Conservation (phyloP, 768 basidiomycete species). For the Baorangia bicolor region DNA sequence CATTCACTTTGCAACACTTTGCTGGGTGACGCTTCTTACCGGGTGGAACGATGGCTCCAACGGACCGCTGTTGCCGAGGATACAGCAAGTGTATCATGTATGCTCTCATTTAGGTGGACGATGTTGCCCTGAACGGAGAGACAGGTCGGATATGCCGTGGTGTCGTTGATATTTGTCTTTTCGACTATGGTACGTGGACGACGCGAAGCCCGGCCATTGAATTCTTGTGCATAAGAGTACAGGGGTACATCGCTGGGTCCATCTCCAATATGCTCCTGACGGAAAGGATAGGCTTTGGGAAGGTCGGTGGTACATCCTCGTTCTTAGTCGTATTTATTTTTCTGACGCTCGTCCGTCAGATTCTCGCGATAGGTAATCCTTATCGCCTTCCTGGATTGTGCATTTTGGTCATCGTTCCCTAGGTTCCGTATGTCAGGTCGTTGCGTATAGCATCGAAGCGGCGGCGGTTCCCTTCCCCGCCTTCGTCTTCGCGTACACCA, state of each 20-base stretch:
- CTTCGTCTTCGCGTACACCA: conserved; percentile 1
- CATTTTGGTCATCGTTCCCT: conserved; percentile 19
- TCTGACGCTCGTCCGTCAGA: conserved; percentile 21
- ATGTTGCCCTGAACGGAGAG: background rate
- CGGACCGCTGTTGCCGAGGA: conserved; percentile 8
- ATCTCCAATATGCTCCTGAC: conserved; percentile 43
- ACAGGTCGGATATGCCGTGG: conserved; percentile 47
- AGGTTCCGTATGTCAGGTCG: conserved; percentile 1
- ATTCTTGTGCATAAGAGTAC: background rate
- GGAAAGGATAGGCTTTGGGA: conserved; percentile 42
- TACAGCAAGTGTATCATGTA: conserved; percentile 10
- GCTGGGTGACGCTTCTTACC: background rate
- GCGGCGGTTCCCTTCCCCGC: background rate
- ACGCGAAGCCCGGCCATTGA: conserved; percentile 14
- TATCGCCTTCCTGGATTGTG: conserved; percentile 30
- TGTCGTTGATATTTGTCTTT: conserved; percentile 58
- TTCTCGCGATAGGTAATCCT: conserved; percentile 38
- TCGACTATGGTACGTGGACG: conserved; percentile 37
- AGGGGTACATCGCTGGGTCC: conserved; percentile 45
- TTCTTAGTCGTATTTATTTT: background rate
- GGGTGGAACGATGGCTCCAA: conserved; percentile 16
- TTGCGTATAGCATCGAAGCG: background rate
- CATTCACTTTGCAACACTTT: conserved; percentile 8
- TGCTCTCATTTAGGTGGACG: background rate
- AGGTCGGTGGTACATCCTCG: conserved; percentile 20